phyloP scores from a whole-genome alignment of 306 rosid genomes.

The Pyrus communis region DNA sequence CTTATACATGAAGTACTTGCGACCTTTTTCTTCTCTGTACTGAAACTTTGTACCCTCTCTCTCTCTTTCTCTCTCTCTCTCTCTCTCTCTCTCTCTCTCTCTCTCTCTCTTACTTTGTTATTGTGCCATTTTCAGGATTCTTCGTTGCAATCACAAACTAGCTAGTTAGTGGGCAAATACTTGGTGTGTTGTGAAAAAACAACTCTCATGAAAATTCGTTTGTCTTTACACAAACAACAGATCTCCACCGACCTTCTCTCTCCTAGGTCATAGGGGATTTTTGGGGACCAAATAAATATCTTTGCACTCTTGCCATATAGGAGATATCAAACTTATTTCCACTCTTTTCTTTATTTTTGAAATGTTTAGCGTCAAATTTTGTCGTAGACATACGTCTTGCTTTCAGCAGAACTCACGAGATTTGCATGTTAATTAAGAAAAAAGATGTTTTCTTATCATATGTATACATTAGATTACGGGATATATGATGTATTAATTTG shows the following conservation, averaged over 20 bases:
- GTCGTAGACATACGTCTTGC: background rate
- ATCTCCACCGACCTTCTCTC: background rate
- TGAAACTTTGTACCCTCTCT: constrained; percentile 23
- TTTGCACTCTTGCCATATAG: background rate
- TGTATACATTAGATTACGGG: no score
- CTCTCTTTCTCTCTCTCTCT: no score
- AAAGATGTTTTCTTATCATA: no score
- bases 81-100: no score
- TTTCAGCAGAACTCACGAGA: no score
- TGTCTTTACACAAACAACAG: background rate
- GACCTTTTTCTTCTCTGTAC: constrained; percentile 5
- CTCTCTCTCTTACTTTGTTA: no score
- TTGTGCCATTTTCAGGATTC: background rate
- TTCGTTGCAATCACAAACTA: background rate
- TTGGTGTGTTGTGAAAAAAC: background rate
- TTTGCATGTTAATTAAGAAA: no score
- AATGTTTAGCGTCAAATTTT: background rate
- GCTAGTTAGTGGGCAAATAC: background rate
- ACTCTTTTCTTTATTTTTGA: background rate
- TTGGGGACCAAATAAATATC: background rate
- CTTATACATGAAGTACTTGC: background rate
- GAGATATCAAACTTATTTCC: background rate
- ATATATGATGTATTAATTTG: no score
- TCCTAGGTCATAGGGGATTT: background rate
- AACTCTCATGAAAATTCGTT: background rate